Evolutionary conservation across 129 eudicot genomes (phyloP).

Genomic region (Artemisia argyi): DNA sequence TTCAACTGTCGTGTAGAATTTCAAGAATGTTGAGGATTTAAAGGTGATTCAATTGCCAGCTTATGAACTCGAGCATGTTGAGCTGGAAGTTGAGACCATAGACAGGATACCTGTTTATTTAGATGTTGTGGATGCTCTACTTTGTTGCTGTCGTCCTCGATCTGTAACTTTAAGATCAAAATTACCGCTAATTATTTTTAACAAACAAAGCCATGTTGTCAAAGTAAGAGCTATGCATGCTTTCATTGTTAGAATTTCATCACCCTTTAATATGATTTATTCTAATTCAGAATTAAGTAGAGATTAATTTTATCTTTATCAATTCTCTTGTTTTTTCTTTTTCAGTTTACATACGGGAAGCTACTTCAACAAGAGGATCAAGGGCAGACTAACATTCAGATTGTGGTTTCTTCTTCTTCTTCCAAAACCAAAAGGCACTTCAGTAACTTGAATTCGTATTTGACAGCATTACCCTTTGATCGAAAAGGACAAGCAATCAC

Average conservation of each 20-base stretch:
- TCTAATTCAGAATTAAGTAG: background rate
- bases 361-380: conserved; percentile 17
- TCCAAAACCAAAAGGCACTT: background rate
- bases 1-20: background rate
- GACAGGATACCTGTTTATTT: background rate
- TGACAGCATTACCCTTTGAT: background rate
- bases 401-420: background rate
- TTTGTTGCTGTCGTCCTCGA: background rate
- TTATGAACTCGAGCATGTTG: conserved; percentile 14
- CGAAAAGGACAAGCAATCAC: background rate
- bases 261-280: background rate
- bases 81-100: background rate
- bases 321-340: background rate
- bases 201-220: background rate
- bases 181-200: background rate
- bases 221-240: background rate
- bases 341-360: conserved; percentile 3
- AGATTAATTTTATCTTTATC: background rate
- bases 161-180: background rate
- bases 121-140: conserved; percentile 2
- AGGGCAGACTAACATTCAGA: conserved; percentile 1
- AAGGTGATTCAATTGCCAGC: background rate
- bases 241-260: background rate
- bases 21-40: background rate
- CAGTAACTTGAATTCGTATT: background rate